Evolutionary conservation across 2,329 filamentous ascomycete genomes (phyloP), one percentile per base, ranked within the genome.

Genomic region (Diaporthe humulicola): DNA sequence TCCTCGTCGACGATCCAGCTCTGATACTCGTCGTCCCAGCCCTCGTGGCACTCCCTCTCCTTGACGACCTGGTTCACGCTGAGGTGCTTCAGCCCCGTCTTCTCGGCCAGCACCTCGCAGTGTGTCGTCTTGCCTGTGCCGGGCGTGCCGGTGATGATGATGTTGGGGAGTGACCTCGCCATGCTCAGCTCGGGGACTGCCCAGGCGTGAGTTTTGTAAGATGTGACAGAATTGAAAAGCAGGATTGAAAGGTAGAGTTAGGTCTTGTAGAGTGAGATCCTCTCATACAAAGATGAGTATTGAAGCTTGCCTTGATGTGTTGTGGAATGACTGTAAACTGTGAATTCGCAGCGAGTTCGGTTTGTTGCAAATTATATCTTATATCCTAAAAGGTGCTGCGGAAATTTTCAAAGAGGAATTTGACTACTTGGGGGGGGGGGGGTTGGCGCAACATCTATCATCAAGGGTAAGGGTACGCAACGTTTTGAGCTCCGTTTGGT

Each of bases 1-100:
- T 99, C 97, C 84, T 99, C 97, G 81, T 99, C 96, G 22, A 99
- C 96, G 74, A 98, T 94, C 92, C 94, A 97, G 80, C 93, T 95
- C 82, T 95, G 91, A 72, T 93, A 92, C 83, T 96, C 93, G 57
- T 97, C 93, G 79, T 97, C 95, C 85, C 91, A 98, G 33, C 94
- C 94, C 81, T 98, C 95, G 81, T 97, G 94, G 81, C 96, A 98
- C 74, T 90, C 91, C 78, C 93, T 91, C 77, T 98, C 94, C 85
- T 98, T 98, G 76, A 97, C 96, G 52, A 98, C 88, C 79, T 98
- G 91, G 84, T 98, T 99, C 80, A 99, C 91, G 14, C 93, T 93
- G 19, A 99, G 84, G 83, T 98, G 96, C 80, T 92, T 93, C 77
- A 98, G 86, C 1, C 93, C 94, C 12, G 93, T 94, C 75, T 90